A percentile compares a stretch with the other conserved stretches of the same genome.
Conservation (phyloP, 495 filamentous ascomycete species). For the Xylaria castorea region DNA sequence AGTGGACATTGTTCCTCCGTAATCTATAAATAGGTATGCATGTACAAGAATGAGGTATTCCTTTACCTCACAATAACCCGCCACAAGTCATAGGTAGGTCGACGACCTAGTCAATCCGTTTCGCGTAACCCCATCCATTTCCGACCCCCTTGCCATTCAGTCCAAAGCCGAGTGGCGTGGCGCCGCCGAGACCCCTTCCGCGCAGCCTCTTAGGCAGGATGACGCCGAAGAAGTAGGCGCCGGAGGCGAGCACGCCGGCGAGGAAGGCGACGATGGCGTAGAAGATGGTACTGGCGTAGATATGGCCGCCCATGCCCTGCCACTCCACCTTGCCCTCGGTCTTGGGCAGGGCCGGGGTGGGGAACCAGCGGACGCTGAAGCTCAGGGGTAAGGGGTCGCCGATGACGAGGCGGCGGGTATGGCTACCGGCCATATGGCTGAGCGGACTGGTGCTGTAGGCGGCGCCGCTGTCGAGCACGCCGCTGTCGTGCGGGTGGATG, state of each 20-base stretch:
- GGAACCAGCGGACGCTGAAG: slow-evolving; percentile 87
- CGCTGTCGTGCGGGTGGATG: slow-evolving; percentile 63
- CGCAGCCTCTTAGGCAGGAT: slow-evolving; percentile 63
- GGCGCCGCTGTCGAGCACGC: slow-evolving; percentile 80
- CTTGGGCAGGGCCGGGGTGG: slow-evolving; percentile 69
- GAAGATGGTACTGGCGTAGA: slow-evolving; percentile 70
- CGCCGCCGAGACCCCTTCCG: slow-evolving; percentile 58
- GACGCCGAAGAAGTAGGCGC: slow-evolving; percentile 68
- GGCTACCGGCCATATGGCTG: slow-evolving; percentile 59
- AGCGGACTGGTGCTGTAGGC: slow-evolving; percentile 85
- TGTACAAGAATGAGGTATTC: slow-evolving; percentile 18
- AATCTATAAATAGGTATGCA: slow-evolving; percentile 21
- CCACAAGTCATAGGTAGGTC: neutral
- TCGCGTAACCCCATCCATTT: slow-evolving; percentile 62
- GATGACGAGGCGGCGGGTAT: slow-evolving; percentile 73
- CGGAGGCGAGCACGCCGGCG: slow-evolving; percentile 59
- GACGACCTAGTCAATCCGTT: slow-evolving; percentile 45
- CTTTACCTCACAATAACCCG: too few relatives aligned
- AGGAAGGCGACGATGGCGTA: slow-evolving; percentile 66
- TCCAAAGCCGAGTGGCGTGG: slow-evolving; percentile 60
- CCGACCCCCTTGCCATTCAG: slow-evolving; percentile 51
- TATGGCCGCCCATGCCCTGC: slow-evolving; percentile 69
- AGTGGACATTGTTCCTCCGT: slow-evolving; percentile 21
- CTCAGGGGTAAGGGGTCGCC: slow-evolving; percentile 82
- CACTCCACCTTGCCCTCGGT: slow-evolving; percentile 60